These are phyloP conservation scores for Schizochytrium sp. DNA, from an alignment of 108 stramenopile genomes.

Conservation along the genomic window DNA sequence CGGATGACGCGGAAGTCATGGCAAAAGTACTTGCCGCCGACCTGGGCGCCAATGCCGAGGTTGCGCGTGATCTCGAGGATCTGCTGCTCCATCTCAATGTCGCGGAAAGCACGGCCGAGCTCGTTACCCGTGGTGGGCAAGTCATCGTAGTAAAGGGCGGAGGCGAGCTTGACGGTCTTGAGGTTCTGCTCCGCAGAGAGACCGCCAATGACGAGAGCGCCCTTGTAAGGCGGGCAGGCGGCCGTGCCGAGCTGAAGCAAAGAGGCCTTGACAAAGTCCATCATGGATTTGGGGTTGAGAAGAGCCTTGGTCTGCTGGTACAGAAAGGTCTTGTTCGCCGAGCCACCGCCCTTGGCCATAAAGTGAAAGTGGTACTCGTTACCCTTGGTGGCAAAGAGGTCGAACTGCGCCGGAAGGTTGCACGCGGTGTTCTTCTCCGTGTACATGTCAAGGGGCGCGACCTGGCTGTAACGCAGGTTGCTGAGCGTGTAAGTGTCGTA, in stretches of 20 bases:
- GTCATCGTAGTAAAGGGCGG: constrained; percentile 81
- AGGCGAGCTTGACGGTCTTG: constrained; percentile 86
- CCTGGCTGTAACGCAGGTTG: constrained; percentile 82
- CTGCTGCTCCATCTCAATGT: constrained; percentile 73
- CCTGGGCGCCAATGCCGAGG: constrained; percentile 87
- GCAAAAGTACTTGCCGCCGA: constrained; percentile 95
- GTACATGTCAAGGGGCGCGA: constrained; percentile 89
- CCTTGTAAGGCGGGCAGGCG: constrained; percentile 90
- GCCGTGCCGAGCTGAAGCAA: constrained; percentile 87
- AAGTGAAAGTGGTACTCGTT: constrained; percentile 80
- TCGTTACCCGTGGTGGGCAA: constrained; percentile 77
- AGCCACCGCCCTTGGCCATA: constrained; percentile 92
- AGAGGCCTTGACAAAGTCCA: constrained; percentile 74
- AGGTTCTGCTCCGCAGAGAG: constrained; percentile 80
- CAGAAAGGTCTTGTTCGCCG: constrained; percentile 90
- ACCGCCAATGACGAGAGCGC: constrained; percentile 87
- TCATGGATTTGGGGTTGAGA: constrained; percentile 70
- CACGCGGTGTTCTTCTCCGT: constrained; percentile 81
- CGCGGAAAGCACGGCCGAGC: constrained; percentile 81
- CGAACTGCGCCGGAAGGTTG: constrained; percentile 88
- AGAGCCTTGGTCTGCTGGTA: constrained; percentile 92
- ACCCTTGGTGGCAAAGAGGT: constrained; percentile 71
- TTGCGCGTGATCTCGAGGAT: constrained; percentile 77
- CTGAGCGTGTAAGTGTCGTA: constrained; percentile 78
- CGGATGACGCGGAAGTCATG: constrained; percentile 87